These are phyloP conservation scores for Ceratobasidium papillatum DNA, from an alignment of 1,284 basidiomycete species.

Conservation along the genomic window DNA sequence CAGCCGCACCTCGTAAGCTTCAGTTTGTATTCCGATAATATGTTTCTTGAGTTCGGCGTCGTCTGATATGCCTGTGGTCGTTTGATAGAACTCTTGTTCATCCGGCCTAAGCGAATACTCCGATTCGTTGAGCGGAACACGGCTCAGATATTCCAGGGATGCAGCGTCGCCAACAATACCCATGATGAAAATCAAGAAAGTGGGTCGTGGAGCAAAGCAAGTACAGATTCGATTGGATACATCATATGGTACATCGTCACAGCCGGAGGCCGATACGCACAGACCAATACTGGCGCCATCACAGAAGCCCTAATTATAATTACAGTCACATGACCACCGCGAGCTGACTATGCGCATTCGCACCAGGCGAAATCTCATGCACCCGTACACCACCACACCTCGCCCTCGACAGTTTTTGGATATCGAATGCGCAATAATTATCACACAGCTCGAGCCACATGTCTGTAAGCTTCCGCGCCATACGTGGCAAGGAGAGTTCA, in stretches of 20 bases:
- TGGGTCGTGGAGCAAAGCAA: background rate
- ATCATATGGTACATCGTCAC: slow-evolving; percentile 1
- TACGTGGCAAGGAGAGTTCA: slow-evolving; percentile 12
- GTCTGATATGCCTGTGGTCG: slow-evolving; percentile 56
- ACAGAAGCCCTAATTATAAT: background rate
- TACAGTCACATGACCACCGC: slow-evolving; percentile 22
- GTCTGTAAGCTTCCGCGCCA: slow-evolving; percentile 28
- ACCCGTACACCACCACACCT: slow-evolving; percentile 25
- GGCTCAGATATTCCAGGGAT: slow-evolving; percentile 1
- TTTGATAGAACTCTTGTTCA: slow-evolving; percentile 55
- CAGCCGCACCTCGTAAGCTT: slow-evolving; percentile 56
- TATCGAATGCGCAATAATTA: slow-evolving; percentile 29
- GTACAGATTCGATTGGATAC: background rate
- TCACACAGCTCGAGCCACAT: slow-evolving; percentile 39
- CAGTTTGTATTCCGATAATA: slow-evolving; percentile 56
- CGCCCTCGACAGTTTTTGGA: slow-evolving; percentile 7
- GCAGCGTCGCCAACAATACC: slow-evolving; percentile 18
- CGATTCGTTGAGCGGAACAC: slow-evolving; percentile 21
- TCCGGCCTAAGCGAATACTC: slow-evolving; percentile 47
- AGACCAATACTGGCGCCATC: too few relatives aligned
- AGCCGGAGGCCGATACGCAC: slow-evolving; percentile 23
- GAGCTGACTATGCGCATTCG: background rate
- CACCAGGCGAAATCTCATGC: slow-evolving; percentile 21
- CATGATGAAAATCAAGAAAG: background rate
- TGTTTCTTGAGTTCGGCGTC: slow-evolving; percentile 57